Evolutionary conservation across 176 grass and related monocot species (phyloP).

Genomic region (Oryza meridionalis): DNA sequence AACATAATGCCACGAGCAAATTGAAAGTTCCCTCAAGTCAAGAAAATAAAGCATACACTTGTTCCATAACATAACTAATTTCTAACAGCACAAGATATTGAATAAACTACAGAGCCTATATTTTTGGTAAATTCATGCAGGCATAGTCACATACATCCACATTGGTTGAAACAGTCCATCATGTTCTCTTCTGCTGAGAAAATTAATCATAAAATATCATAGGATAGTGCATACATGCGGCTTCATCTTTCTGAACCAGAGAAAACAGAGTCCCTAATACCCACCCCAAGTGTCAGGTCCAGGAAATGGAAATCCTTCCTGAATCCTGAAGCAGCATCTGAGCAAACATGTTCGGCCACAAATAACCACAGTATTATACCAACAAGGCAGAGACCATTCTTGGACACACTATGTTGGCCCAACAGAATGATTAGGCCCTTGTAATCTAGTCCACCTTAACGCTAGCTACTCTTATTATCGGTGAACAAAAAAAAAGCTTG

Average conservation of each 20-base stretch:
- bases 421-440: slow-evolving; percentile 2
- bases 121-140: background rate
- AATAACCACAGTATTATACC: background rate
- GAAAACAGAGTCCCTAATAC: background rate
- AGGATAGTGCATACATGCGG: background rate
- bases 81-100: background rate
- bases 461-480: background rate
- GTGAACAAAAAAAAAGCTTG: slow-evolving; percentile 11
- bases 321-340: background rate
- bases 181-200: background rate
- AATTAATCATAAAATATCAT: slow-evolving; percentile 14
- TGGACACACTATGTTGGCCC: background rate
- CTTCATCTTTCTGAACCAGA: slow-evolving; percentile 7
- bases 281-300: background rate
- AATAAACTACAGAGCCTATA: background rate
- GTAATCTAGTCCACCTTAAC: background rate
- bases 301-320: background rate
- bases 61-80: background rate
- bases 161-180: background rate
- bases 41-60: background rate
- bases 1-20: slow-evolving; percentile 15
- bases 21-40: background rate
- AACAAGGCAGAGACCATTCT: background rate
- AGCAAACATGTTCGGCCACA: background rate
- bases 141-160: background rate